These are phyloP conservation scores for Phytophthora aleatoria DNA, from an alignment of 352 stramenopile genomes.

Conservation along the genomic window DNA sequence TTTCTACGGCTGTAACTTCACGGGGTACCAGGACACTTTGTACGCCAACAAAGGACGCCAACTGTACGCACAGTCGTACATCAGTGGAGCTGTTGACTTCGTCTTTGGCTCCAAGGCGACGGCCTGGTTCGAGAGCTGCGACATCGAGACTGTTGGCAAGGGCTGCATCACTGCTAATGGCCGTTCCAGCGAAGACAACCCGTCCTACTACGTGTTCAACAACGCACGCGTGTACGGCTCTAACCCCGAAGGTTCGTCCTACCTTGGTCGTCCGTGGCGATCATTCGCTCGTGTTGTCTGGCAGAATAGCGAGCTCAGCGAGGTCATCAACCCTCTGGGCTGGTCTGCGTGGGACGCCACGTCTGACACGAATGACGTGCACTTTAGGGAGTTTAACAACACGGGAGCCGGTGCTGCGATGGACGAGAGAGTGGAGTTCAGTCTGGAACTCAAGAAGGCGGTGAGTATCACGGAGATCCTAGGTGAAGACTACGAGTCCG, in stretches of 20 bases:
- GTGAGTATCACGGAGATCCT: conserved; percentile 10
- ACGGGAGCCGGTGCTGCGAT: conserved; percentile 10
- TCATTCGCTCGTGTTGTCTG: conserved; percentile 21
- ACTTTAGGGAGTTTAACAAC: conserved; percentile 29
- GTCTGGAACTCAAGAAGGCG: conserved; percentile 7
- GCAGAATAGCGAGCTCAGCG: conserved; percentile 22
- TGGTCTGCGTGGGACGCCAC: conserved; percentile 18
- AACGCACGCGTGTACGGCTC: conserved; percentile 13
- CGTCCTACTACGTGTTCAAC: conserved; percentile 30
- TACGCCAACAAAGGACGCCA: conserved; percentile 25
- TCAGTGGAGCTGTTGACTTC: conserved; percentile 23
- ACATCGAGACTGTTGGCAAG: conserved; percentile 20
- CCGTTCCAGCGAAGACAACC: conserved; percentile 8
- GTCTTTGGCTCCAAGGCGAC: conserved; percentile 18
- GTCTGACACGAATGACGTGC: conserved; percentile 13
- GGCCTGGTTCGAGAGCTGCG: conserved; percentile 24
- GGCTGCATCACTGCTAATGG: conserved; percentile 29
- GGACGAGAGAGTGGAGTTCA: conserved; percentile 18
- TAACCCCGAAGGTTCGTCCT: conserved; percentile 10
- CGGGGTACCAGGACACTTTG: conserved; percentile 24
- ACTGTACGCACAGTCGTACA: conserved; percentile 22
- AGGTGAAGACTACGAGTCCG: conserved; percentile 5
- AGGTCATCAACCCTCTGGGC: conserved; percentile 15
- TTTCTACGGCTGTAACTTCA: conserved; percentile 27
- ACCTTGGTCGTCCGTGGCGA: conserved; percentile 22